phyloP scores from a whole-genome alignment of 139 green algal genomes.

The Coelastrella sp. region DNA sequence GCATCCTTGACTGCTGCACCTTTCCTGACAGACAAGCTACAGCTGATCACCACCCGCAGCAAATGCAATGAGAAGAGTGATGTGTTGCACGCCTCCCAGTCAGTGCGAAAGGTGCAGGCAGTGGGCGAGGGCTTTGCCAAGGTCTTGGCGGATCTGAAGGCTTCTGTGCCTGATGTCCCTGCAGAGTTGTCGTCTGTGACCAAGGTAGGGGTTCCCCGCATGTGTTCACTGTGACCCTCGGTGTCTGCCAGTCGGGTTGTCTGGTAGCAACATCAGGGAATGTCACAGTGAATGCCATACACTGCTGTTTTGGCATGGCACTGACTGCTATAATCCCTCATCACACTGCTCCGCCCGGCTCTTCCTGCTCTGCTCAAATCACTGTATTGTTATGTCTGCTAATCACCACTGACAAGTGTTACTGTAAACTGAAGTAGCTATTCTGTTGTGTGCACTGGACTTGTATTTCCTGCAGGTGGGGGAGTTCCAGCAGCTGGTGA shows the following conservation, averaged over 20 bases:
- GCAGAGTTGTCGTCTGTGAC: neutral
- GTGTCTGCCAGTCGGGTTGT: too few species aligned
- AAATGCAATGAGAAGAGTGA: neutral
- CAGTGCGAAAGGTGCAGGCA: neutral
- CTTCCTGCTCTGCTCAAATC: too few species aligned
- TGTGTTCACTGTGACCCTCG: neutral
- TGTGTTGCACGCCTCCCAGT: neutral
- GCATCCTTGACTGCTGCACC: neutral
- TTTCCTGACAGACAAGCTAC: neutral
- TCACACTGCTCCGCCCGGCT: too few species aligned
- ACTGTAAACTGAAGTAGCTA: too few species aligned
- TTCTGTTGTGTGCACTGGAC: neutral
- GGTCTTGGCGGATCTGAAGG: neutral
- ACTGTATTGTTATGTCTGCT: too few species aligned
- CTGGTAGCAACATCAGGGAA: too few species aligned
- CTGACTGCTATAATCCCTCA: too few species aligned
- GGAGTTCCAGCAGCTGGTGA: neutral
- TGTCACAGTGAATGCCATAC: too few species aligned
- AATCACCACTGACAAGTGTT: too few species aligned
- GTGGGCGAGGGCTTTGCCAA: neutral
- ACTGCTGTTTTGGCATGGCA: too few species aligned
- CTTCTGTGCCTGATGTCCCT: neutral
- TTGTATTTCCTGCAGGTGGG: neutral
- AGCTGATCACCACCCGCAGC: neutral
- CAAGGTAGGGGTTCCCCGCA: neutral